Evolutionary conservation across 2,329 filamentous ascomycete species (phyloP).

Genomic region (Diaporthe sp.): DNA sequence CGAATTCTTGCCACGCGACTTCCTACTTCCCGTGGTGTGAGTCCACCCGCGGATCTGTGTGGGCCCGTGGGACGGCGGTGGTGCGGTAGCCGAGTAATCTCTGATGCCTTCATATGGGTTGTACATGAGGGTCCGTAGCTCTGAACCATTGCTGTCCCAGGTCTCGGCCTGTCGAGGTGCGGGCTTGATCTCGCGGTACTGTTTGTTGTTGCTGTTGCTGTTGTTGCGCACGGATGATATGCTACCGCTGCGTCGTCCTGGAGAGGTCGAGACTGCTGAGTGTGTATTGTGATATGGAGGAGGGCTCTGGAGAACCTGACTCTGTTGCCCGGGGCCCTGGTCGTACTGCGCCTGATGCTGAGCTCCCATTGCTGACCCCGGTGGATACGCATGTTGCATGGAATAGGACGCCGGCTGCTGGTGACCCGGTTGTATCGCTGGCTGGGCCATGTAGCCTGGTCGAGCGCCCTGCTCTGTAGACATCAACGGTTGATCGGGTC

Average conservation of each 20-base stretch:
- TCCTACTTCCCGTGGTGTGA: slow-evolving; percentile 56
- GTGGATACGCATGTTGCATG: slow-evolving; percentile 28
- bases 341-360: slow-evolving; percentile 27
- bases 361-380: slow-evolving; percentile 8
- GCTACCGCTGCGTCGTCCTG: slow-evolving; percentile 47
- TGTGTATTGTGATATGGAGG: slow-evolving; percentile 33
- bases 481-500: slow-evolving; percentile 38
- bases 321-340: slow-evolving; percentile 23
- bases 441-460: slow-evolving; percentile 37
- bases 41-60: slow-evolving; percentile 71
- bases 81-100: slow-evolving; percentile 67
- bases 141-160: slow-evolving; percentile 59
- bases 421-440: slow-evolving; percentile 28
- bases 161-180: slow-evolving; percentile 65
- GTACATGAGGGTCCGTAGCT: slow-evolving; percentile 71
- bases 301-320: slow-evolving; percentile 36
- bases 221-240: slow-evolving; percentile 46
- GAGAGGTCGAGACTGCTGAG: slow-evolving; percentile 46
- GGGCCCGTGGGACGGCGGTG: slow-evolving; percentile 67
- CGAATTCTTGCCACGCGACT: slow-evolving; percentile 46
- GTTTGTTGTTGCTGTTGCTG: slow-evolving; percentile 35
- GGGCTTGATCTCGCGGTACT: slow-evolving; percentile 71
- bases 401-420: slow-evolving; percentile 34
- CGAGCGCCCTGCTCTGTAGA: slow-evolving; percentile 37
- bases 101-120: slow-evolving; percentile 68